Base-by-base conservation (phyloP, 352 stramenopile genomes). In the Phytophthora multivora region DNA sequence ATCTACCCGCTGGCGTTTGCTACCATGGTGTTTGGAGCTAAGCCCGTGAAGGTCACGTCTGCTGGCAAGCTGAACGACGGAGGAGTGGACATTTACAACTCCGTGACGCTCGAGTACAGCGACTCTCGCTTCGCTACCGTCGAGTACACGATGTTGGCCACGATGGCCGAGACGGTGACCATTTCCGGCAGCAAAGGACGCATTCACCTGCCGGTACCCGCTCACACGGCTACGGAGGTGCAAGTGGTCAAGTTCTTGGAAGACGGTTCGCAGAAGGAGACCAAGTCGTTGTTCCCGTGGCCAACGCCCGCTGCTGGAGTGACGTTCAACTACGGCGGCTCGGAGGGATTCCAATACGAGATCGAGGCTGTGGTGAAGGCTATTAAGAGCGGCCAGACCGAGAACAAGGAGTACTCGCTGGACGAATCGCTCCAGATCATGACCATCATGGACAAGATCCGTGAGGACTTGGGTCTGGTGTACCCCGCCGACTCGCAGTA, bases 1-100 rank as follows among this genome's bases (percentile, higher is more conserved):
- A 86, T 90, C 46, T 96, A 96, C 59, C 83, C 86, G 15, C 63
- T 96, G 9, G 79, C 83, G 0, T 89, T 87, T 15, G 80, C 86
- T 3, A 84, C 85, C 0, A 82, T 93, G 66, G 73, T 78, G 23
- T 80, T 94, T 49, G 77, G 81, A 54, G 51, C 54, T 4, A 51
- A 69, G 36, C 79, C 76, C 9, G 67, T 86, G 21, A 73, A 77
- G 16, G 62, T 95, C n/a, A 77, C 72, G 4, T 75, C 79, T 2
- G 59, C 58, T 0, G 80, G 80, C 23, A 79, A 74, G 19, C 69
- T 84, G 5, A 83, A 82, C 12, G 78, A 87, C 23, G 69, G 62
- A 0, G 78, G 77, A 13, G 75, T 92, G 1, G 76, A 88, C 36
- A 28, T 83, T 1, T 86, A 83, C 65, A 74, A 80, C 19, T 75